These are phyloP conservation scores for Bassia scoparia DNA, from an alignment of 148 eudicot species.

Conservation along the genomic window DNA sequence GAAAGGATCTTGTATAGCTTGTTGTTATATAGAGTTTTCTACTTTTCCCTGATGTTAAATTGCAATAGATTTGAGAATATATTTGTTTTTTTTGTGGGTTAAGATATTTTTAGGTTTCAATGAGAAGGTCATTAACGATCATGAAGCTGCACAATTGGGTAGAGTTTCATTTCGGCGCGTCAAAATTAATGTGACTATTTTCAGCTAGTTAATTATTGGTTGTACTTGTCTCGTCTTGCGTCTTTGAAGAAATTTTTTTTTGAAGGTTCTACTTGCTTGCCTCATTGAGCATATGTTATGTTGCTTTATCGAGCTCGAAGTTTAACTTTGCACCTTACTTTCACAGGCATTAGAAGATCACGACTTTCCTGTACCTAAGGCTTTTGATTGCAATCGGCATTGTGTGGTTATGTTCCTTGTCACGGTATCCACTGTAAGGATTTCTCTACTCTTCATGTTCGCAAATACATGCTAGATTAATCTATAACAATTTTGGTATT, in stretches of 20 bases:
- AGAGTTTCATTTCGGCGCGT: too few species aligned
- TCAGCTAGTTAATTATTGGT: too few species aligned
- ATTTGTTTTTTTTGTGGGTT: too few species aligned
- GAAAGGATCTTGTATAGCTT: too few species aligned
- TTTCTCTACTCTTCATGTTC: not conserved
- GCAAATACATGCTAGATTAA: not conserved
- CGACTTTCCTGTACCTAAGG: constrained; percentile 87
- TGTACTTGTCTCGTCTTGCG: constrained; percentile 95
- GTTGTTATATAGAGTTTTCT: too few species aligned
- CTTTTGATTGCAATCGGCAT: constrained; percentile 95
- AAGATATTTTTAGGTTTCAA: too few species aligned
- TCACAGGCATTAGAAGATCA: constrained; percentile 81
- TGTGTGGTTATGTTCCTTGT: constrained; percentile 95
- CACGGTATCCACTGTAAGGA: constrained; percentile 91
- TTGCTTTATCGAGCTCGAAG: constrained; percentile 12
- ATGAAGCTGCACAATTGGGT: too few species aligned
- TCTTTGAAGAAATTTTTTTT: constrained; percentile 91
- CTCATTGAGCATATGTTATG: not conserved
- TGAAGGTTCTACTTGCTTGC: constrained; percentile 58
- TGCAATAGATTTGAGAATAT: too few species aligned
- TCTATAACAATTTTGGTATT: too few species aligned
- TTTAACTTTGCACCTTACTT: constrained; percentile 23
- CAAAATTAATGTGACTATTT: too few species aligned
- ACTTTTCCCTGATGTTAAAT: too few species aligned
- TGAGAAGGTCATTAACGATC: too few species aligned